Evolutionary conservation across 305 asterid species (phyloP), one percentile per base, ranked within the genome.

Genomic region (Fraxinus sp.): DNA sequence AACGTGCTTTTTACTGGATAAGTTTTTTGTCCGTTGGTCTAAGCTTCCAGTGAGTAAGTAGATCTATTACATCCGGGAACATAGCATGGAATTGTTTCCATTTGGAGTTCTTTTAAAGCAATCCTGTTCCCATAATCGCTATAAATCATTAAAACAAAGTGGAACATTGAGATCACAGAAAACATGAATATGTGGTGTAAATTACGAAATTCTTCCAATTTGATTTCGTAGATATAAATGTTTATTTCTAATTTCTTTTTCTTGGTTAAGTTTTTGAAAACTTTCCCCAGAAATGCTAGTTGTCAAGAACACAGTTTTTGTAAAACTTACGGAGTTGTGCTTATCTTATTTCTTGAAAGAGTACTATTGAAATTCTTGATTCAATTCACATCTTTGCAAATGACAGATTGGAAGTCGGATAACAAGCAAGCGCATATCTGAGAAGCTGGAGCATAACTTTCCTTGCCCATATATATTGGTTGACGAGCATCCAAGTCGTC

Each of bases 401-500:
- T 62, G 80, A 83, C 94, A 96, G 99, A 89, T 96, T 83, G 99
- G 99, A 84, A 93, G 99, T 79, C 94, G 98, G 85, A 89, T 93
- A 86, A 94, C 97, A 30, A 97, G 99, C 83, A 90, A 90, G 81
- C 94, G 97, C 37, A 88, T 96, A 81, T 86, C 97, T 81, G 90
- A 96, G 85, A 90, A 94, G 97, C 85, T 96, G 81, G 97, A 93
- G 84, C 80, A 82, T 70, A 89, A 91, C 86, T 84, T 85, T 79
- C 97, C 99, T 78, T 89, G 91, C 88, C 83, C 97, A 2, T 92
- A 91, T 88, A 89, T 96, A 76, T 86, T 96, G 98, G 93, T 94
- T 76, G 99, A 96, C n/a, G 90, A 87, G 80, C 99, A 97, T 85
- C 95, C 97, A 20, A 95, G 94, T 72, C 97, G 99, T 70, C 98